phyloP scores from a whole-genome alignment of 1,284 basidiomycete genomes.

The Boletus albobrunnescens region DNA sequence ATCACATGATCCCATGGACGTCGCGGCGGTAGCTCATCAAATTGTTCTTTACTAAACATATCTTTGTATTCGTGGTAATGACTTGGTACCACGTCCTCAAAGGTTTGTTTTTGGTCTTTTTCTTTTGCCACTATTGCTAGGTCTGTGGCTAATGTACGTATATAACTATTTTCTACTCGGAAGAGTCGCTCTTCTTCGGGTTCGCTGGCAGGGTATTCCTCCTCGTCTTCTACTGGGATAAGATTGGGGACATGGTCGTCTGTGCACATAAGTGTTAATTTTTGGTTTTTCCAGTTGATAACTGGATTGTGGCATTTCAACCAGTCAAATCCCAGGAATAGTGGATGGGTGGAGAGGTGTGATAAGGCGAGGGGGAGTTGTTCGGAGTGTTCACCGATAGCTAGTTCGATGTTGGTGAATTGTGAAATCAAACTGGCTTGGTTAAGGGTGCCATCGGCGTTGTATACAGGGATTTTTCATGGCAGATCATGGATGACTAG shows the following conservation, averaged over 20 bases:
- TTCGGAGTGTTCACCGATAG: rapidly evolving
- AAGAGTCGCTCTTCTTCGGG: not conserved
- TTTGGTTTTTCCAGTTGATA: not conserved
- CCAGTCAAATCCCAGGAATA: not conserved
- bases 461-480: not conserved
- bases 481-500: not conserved
- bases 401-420: not conserved
- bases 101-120: not conserved
- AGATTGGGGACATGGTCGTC: not conserved
- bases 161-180: not conserved
- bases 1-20: not conserved
- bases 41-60: not conserved
- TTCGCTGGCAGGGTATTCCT: not conserved
- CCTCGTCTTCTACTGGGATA: not conserved
- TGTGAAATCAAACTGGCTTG: rapidly evolving
- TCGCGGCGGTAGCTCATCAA: not conserved
- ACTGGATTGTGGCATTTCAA: not conserved
- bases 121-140: not conserved
- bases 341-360: rapidly evolving
- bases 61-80: not conserved
- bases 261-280: not conserved
- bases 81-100: not conserved
- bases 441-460: not conserved
- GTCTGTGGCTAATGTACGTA: not conserved
- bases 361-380: not conserved